Evolutionary conservation across 2,329 filamentous ascomycete species (phyloP).

Genomic region (Phialophora chinensis): DNA sequence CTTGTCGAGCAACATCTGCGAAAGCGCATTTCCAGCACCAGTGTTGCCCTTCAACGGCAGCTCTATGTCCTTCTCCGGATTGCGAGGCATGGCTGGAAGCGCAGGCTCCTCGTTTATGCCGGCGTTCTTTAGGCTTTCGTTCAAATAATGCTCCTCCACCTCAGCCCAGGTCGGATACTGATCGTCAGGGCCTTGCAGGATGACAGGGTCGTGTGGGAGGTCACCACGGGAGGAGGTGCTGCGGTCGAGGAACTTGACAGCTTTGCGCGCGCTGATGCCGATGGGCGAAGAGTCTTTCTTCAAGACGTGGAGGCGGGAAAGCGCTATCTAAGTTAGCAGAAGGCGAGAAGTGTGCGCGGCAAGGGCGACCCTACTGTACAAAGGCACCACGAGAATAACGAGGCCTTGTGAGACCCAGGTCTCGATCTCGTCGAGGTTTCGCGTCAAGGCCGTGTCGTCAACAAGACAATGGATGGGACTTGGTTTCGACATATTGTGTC

Average conservation of each 20-base stretch:
- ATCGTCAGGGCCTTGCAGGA: conserved; percentile 57
- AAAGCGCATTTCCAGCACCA: conserved; percentile 46
- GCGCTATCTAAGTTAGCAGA: conserved; percentile 44
- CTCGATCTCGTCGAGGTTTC: conserved; percentile 60
- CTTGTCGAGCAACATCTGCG: conserved; percentile 56
- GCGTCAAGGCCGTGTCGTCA: conserved; percentile 59
- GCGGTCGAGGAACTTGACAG: conserved; percentile 59
- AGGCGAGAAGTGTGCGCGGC: conserved; percentile 11
- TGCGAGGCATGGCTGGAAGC: conserved; percentile 17
- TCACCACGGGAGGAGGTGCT: conserved; percentile 56
- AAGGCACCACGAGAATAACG: conserved; percentile 58
- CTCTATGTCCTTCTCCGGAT: conserved; percentile 31
- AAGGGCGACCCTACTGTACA: conserved; percentile 53
- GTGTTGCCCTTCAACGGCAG: conserved; percentile 34
- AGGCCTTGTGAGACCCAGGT: conserved; percentile 57
- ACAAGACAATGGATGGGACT: conserved; percentile 60
- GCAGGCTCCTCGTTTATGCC: conserved; percentile 23
- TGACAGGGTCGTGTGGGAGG: conserved; percentile 50
- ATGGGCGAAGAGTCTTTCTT: conserved; percentile 54
- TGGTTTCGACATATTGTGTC: conserved; percentile 39
- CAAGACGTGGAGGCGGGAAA: conserved; percentile 54
- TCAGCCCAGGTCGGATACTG: conserved; percentile 55
- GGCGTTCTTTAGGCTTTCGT: conserved; percentile 46
- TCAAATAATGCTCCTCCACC: conserved; percentile 51
- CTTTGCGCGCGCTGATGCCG: conserved; percentile 58